A percentile compares a stretch with the other conserved stretches of the same genome.
phyloP scores from a whole-genome alignment of 192 early-diverging fungal species.

The Coemansia sp. region DNA sequence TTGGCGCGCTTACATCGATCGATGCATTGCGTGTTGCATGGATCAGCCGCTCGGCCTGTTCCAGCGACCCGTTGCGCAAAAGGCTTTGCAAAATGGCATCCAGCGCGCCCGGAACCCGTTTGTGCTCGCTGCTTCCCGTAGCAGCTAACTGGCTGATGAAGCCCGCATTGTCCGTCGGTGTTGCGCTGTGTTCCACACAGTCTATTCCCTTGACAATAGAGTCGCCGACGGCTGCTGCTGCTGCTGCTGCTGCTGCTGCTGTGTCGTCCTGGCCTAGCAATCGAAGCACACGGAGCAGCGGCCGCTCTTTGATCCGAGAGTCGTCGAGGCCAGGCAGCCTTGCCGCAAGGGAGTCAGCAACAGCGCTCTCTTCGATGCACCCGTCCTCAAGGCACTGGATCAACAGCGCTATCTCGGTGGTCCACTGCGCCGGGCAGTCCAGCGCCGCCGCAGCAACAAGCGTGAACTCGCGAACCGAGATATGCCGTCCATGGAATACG shows the following conservation, averaged over 20 bases:
- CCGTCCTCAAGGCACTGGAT: constrained; percentile 28
- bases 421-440: constrained; percentile 19
- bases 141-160: not conserved
- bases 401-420: constrained; percentile 37
- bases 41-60: constrained; percentile 21
- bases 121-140: constrained; percentile 11
- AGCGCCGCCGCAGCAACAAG: constrained; percentile 18
- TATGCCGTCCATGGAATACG: constrained; percentile 3
- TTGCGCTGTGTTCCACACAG: not conserved
- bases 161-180: no score
- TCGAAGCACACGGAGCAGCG: constrained; percentile 14
- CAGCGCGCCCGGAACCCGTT: constrained; percentile 22
- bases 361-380: constrained; percentile 26
- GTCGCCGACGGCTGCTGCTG: not conserved
- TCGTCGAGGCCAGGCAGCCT: constrained; percentile 30
- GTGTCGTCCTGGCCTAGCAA: no score
- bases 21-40: constrained; percentile 13
- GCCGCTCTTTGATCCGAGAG: constrained; percentile 5
- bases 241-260: no score
- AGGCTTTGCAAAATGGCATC: constrained; percentile 19
- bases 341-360: constrained; percentile 34
- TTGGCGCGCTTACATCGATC: constrained; percentile 4
- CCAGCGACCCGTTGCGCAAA: constrained; percentile 17
- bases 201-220: not conserved
- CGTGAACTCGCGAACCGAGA: constrained; percentile 22